phyloP scores from a whole-genome alignment of 1,284 basidiomycete genomes.

The Lentinula novae-zelandiae region DNA sequence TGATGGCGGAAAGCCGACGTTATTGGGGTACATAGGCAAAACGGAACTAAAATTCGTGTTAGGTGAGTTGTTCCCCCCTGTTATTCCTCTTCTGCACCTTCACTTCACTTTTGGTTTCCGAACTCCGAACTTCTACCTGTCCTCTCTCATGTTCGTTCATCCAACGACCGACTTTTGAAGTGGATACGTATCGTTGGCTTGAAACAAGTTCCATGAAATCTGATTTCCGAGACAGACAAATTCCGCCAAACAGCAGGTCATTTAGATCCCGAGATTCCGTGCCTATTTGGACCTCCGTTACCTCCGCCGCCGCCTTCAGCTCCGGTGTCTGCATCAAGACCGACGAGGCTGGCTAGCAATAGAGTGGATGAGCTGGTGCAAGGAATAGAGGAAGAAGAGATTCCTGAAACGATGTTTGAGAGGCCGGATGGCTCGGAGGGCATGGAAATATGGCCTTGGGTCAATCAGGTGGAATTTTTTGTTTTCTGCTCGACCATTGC shows the following conservation, averaged over 20 bases:
- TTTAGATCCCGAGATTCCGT: constrained; percentile 62
- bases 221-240: constrained; percentile 55
- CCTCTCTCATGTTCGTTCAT: background rate
- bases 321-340: constrained; percentile 32
- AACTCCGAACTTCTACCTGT: background rate
- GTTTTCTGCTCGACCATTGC: constrained; percentile 14
- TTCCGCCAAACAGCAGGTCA: constrained; percentile 57
- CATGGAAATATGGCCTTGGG: constrained; percentile 86
- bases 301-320: constrained; percentile 1
- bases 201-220: background rate
- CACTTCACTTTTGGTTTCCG: background rate
- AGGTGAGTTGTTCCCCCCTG: constrained; percentile 40
- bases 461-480: constrained; percentile 69
- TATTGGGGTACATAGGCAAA: constrained; percentile 88
- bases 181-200: background rate
- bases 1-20: constrained; percentile 46
- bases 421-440: constrained; percentile 50
- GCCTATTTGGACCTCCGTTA: constrained; percentile 47
- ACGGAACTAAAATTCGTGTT: constrained; percentile 85
- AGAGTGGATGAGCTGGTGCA: background rate
- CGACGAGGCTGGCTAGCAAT: constrained; percentile 21
- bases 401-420: constrained; percentile 57
- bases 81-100: background rate
- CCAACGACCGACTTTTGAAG: too few species aligned
- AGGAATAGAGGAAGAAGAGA: constrained; percentile 64